These are phyloP conservation scores for Atractiella rhizophila DNA, from an alignment of 768 basidiomycete genomes.

Conservation along the genomic window DNA sequence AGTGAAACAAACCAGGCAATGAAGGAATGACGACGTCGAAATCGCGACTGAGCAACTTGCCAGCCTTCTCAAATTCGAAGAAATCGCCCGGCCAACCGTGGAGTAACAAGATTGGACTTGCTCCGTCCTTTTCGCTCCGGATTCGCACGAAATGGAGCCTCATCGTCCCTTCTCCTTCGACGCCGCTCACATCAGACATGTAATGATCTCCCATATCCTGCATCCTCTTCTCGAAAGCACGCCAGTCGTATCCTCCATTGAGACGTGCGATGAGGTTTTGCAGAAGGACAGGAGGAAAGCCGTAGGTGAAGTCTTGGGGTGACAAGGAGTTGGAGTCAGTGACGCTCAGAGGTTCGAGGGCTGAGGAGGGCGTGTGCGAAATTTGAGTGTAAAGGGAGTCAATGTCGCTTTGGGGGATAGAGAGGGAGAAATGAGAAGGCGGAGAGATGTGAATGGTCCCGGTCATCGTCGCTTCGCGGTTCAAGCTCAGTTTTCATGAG, in stretches of 20 bases:
- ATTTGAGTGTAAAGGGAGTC: too few species aligned
- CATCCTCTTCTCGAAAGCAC: neutral
- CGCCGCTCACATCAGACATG: neutral
- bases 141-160: neutral
- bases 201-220: neutral
- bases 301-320: too few species aligned
- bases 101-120: neutral
- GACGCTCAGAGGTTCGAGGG: too few species aligned
- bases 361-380: too few species aligned
- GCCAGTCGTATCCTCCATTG: neutral
- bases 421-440: too few species aligned
- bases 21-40: slow-evolving; percentile 4
- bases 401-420: too few species aligned
- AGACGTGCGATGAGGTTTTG: neutral
- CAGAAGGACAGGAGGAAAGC: too few species aligned
- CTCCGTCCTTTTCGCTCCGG: neutral
- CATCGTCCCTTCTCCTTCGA: neutral
- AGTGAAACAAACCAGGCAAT: neutral
- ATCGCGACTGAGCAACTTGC: neutral
- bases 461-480: too few species aligned
- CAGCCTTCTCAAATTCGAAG: neutral
- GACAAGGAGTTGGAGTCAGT: too few species aligned
- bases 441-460: too few species aligned
- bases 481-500: too few species aligned
- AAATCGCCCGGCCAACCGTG: neutral